Evolutionary conservation across 345 rosid species (phyloP), one percentile per base, ranked within the genome.

Genomic region (Arabis hirsuta): DNA sequence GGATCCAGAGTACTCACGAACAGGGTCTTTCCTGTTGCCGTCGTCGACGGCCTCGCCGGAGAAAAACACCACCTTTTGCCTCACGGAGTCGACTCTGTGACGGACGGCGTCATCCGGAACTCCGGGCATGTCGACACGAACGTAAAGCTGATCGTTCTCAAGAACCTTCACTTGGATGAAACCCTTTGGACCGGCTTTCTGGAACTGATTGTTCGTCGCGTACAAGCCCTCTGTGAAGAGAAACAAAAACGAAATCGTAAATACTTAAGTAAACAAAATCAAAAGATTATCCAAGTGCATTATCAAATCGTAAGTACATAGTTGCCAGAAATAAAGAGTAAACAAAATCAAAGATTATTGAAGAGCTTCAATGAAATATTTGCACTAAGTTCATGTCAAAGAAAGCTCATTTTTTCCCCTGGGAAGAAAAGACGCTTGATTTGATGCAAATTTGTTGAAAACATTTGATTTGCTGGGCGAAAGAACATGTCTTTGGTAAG

Each of bases 191-290:
- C 77, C 71, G 1, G 46, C 0, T 36, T n/a, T 73, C 26, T 63
- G 64, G 10, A 73, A 73, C 76, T 73, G 71, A 3, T 64, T 73
- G 70, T 64, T 73, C 2, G 76, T 73, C 4, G 76, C 71, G 45
- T 63, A 54, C 0, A 54, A 0, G 0, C 63, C 76, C 55, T 63
- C 76, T 72, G 68, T 19, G 52, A 16, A 16, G 19, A 12, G 9
- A 3, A 10, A 31, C 34, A 26, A 41, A n/a, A 7, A 11, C 2
- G 34, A 64, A 45, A 22, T 31, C 34, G 34, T 31, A 31, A 31
- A 31, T 31, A 31, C 34, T 6, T 16, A 16, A 16, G 16, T 16
- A 16, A 16, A 16, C 16, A 16, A 0, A 16, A 16, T 16, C 16
- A 16, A 16, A 16, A 16, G 16, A 16, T 16, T 16, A 16, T 16